Percentiles rank a stretch among this genome's conserved stretches.
Evolutionary conservation across 352 stramenopile genomes (phyloP).

Genomic region (Peronospora tabacina): DNA sequence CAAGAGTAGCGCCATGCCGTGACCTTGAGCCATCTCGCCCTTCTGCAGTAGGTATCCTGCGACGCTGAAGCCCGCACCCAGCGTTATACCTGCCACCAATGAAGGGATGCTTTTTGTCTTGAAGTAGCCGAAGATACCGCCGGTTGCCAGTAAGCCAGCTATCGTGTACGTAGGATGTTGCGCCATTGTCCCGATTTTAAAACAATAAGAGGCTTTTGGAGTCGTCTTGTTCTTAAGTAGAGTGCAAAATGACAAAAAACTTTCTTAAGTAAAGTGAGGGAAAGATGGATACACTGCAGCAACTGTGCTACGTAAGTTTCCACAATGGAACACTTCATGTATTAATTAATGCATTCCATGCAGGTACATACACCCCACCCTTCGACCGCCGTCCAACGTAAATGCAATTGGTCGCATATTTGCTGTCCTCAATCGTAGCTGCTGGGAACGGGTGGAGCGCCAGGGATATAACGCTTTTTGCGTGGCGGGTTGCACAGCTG

Average conservation of each 20-base stretch:
- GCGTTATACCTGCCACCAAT: constrained; percentile 70
- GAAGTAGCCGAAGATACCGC: constrained; percentile 74
- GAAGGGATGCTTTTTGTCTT: constrained; percentile 75
- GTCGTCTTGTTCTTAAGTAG: too few species aligned
- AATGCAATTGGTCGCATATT: not conserved
- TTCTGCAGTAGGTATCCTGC: constrained; percentile 75
- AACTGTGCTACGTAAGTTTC: too few species aligned
- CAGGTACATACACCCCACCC: too few species aligned
- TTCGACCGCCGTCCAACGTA: not conserved
- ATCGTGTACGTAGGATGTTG: constrained; percentile 85
- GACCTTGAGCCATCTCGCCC: constrained; percentile 74
- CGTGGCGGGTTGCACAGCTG: constrained; percentile 50
- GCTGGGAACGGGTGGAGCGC: constrained; percentile 34
- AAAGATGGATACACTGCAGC: too few species aligned
- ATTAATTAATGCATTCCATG: too few species aligned
- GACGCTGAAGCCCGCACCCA: constrained; percentile 71
- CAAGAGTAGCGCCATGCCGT: constrained; percentile 69
- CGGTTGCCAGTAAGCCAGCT: constrained; percentile 51
- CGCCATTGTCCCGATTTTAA: constrained; percentile 26
- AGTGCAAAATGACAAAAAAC: too few species aligned
- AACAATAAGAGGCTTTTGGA: too few species aligned
- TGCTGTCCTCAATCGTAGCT: constrained; percentile 20
- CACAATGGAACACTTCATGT: too few species aligned
- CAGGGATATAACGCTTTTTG: constrained; percentile 50
- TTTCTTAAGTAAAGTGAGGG: too few species aligned